Evolutionary conservation across 495 filamentous ascomycete species (phyloP), one percentile per base, ranked within the genome.

Genomic region (Penicillium steckii): DNA sequence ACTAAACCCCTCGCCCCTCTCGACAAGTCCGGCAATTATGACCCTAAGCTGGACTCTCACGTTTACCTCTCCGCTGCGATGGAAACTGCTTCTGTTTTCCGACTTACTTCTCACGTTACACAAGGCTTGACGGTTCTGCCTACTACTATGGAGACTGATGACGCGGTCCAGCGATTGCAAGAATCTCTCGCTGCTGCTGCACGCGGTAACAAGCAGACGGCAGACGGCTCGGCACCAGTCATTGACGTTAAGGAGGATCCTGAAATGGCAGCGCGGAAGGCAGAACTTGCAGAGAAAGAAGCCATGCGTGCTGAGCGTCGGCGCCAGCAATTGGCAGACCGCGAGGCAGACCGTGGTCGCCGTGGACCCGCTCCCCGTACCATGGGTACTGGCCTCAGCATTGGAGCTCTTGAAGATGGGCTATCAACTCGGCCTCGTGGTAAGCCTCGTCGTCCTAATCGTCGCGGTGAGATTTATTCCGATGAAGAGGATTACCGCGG

Each of bases 61-160:
- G 89, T 87, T 40, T 97, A 97, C 65, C 81, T 94, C 8, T 84
- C 82, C 4, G 84, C 89, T 18, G 87, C 89, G 0, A 81, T 87
- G 40, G 79, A 89, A 55, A 79, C 79, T 7, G 84, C 85, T 17
- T 80, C 81, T 29, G 70, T 90, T 2, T 79, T 96, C 48, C 79
- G 89, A 59, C 75, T 90, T 19, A 87, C 89, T 22, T 88, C 88
- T 51, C 90, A 95, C 66, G 69, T 96, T 52, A 89, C 88, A 10
- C 85, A 90, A 47, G 83, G 87, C 26, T 83, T 94, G 53, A 82
- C 80, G 1, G 77, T 96, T 29, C 76, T 80, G 47, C 88, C 89
- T 3, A 86, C 87, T 42, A 79, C 82, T 33, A 72, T 82, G 32
- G 74, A 89, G 45, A 81, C 86, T 22, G 90, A 96, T 61, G 86